Percentiles rank a stretch among this genome's conserved stretches.
Evolutionary conservation across 1,284 basidiomycete genomes (phyloP).

Genomic region (Ustilago trichophora): DNA sequence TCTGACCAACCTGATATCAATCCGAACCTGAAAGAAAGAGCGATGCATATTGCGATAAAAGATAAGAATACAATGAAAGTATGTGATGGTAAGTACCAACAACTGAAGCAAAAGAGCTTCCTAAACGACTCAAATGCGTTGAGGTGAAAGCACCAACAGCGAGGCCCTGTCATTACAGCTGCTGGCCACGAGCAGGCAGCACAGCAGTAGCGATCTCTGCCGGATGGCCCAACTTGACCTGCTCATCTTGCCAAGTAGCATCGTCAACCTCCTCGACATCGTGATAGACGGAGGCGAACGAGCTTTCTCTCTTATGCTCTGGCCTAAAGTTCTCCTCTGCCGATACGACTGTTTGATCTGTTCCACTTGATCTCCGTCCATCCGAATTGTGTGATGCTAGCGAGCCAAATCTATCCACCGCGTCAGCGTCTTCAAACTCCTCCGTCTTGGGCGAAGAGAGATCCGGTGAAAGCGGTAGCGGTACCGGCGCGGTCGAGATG

Average conservation of each 20-base stretch:
- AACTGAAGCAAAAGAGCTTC: too few species aligned
- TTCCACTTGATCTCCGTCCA: too few species aligned
- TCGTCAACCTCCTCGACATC: conserved; percentile 18
- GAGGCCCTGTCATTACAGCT: too few species aligned
- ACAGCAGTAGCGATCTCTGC: background rate
- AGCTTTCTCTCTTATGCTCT: too few species aligned
- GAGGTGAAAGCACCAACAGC: too few species aligned
- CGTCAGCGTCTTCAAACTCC: background rate
- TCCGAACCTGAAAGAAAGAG: background rate
- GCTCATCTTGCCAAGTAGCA: background rate
- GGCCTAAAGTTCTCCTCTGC: too few species aligned
- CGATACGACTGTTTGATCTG: too few species aligned
- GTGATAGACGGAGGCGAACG: conserved; percentile 29
- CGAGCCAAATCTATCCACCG: too few species aligned
- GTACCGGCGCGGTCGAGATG: conserved; percentile 25
- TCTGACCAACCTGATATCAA: too few species aligned
- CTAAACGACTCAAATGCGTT: too few species aligned
- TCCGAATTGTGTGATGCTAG: too few species aligned
- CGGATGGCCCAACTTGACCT: background rate
- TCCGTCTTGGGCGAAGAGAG: conserved; percentile 8
- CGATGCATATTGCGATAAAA: conserved; percentile 4
- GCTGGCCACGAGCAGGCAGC: conserved; percentile 6
- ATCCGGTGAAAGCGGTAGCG: conserved; percentile 11
- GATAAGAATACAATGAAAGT: conserved; percentile 23
- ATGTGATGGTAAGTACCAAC: too few species aligned